A percentile compares a stretch with the other conserved stretches of the same genome.
Conservation (phyloP, 129 eudicot species). For the Flaveria brownii region DNA sequence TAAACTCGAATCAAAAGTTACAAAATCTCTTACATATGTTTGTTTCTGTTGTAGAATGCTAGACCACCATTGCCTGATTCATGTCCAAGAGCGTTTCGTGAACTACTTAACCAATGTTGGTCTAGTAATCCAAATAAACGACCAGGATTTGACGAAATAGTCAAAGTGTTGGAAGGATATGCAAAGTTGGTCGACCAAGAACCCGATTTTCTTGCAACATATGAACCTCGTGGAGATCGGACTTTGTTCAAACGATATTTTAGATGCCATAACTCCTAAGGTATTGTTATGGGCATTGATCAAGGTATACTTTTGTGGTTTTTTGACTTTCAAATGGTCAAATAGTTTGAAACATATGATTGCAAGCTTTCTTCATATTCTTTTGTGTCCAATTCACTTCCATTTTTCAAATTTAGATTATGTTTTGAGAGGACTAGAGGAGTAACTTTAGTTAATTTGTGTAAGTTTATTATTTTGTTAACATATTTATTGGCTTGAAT, state of each 20-base stretch:
- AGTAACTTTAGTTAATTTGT: slow-evolving; percentile 17
- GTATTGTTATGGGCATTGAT: slow-evolving; percentile 2
- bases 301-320: slow-evolving; percentile 17
- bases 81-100: slow-evolving; percentile 67
- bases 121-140: slow-evolving; percentile 70
- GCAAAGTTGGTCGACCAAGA: slow-evolving; percentile 55
- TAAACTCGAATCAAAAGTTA: too few relatives aligned
- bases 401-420: slow-evolving; percentile 21
- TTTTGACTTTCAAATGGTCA: slow-evolving; percentile 16
- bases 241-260: slow-evolving; percentile 39
- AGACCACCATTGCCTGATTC: slow-evolving; percentile 83
- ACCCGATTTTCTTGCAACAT: slow-evolving; percentile 65
- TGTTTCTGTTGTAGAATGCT: slow-evolving; percentile 57
- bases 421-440: slow-evolving; percentile 15
- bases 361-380: slow-evolving; percentile 23
- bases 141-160: slow-evolving; percentile 74
- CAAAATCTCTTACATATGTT: too few relatives aligned
- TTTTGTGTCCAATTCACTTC: slow-evolving; percentile 23
- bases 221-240: slow-evolving; percentile 35
- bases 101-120: slow-evolving; percentile 79
- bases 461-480: background rate
- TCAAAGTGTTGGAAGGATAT: slow-evolving; percentile 60
- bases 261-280: slow-evolving; percentile 44
- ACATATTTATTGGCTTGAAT: background rate
- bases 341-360: slow-evolving; percentile 17